These are phyloP conservation scores for Picochlorum sp. DNA, from an alignment of 139 green algal species.

Conservation along the genomic window DNA sequence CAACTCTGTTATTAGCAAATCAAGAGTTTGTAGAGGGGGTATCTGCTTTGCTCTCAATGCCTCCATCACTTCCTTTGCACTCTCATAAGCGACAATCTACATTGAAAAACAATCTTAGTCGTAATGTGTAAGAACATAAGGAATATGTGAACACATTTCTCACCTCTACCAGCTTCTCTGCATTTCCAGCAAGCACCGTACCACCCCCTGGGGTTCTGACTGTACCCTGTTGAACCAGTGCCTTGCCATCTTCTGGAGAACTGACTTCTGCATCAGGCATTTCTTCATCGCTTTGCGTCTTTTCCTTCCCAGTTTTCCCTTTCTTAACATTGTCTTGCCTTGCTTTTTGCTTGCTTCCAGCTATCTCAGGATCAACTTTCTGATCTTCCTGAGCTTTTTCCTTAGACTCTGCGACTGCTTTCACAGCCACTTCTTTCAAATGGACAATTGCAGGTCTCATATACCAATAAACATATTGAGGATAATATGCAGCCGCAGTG, in stretches of 20 bases:
- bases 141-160: not conserved
- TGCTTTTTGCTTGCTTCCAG: not conserved
- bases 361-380: slow-evolving; percentile 3
- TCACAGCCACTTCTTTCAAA: slow-evolving; percentile 50
- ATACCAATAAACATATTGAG: slow-evolving; percentile 84
- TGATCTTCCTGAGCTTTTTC: not conserved
- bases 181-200: not conserved
- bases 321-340: not conserved
- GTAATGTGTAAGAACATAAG: not conserved
- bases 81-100: slow-evolving; percentile 26
- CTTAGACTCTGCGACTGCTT: slow-evolving; percentile 26
- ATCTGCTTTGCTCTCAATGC: slow-evolving; percentile 31
- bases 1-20: slow-evolving; percentile 39
- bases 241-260: slow-evolving; percentile 10
- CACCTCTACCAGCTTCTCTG: slow-evolving; percentile 44
- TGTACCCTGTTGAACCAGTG: slow-evolving; percentile 2
- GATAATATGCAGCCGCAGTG: slow-evolving; percentile 23
- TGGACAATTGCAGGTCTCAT: slow-evolving; percentile 73
- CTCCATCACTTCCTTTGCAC: slow-evolving; percentile 62
- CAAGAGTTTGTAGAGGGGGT: slow-evolving; percentile 15
- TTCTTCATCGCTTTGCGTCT: not conserved
- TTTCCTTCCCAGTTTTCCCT: not conserved
- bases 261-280: slow-evolving; percentile 7
- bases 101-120: not conserved
- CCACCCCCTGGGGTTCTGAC: not conserved